Conservation (phyloP, 768 basidiomycete genomes). For the Lentinula detonsa region DNA sequence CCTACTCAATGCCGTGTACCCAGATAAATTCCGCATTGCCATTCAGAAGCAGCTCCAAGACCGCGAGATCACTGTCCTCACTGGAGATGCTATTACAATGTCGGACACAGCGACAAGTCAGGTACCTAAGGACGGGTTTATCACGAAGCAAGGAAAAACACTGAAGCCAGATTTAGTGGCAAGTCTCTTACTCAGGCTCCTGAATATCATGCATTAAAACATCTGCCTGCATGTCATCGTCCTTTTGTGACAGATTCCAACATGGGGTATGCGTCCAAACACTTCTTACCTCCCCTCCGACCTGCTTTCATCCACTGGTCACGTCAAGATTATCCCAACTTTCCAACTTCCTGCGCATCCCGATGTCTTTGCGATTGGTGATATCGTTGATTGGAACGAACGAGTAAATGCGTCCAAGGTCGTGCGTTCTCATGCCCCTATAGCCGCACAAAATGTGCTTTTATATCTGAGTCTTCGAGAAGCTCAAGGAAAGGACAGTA, state of each 20-base stretch:
- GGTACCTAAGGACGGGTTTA: slow-evolving; percentile 19
- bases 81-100: slow-evolving; percentile 32
- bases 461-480: slow-evolving; percentile 29
- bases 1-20: slow-evolving; percentile 39
- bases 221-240: not conserved
- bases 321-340: slow-evolving; percentile 48
- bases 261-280: slow-evolving; percentile 19
- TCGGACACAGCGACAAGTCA: slow-evolving; percentile 19
- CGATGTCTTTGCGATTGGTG: slow-evolving; percentile 60
- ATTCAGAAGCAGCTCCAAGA: slow-evolving; percentile 25
- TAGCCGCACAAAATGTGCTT: slow-evolving; percentile 46
- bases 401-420: slow-evolving; percentile 53
- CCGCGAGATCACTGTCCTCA: slow-evolving; percentile 28
- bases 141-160: slow-evolving; percentile 29
- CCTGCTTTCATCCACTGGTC: slow-evolving; percentile 30
- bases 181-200: slow-evolving; percentile 7
- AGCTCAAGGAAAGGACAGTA: slow-evolving; percentile 30
- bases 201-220: not conserved
- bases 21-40: slow-evolving; percentile 33
- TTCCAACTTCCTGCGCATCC: slow-evolving; percentile 36
- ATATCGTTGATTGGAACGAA: slow-evolving; percentile 57
- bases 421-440: slow-evolving; percentile 27
- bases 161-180: slow-evolving; percentile 41
- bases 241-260: not conserved
- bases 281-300: slow-evolving; percentile 28